These are phyloP conservation scores for Fusarium xylarioides DNA, from an alignment of 2,329 filamentous ascomycete species.

Conservation along the genomic window DNA sequence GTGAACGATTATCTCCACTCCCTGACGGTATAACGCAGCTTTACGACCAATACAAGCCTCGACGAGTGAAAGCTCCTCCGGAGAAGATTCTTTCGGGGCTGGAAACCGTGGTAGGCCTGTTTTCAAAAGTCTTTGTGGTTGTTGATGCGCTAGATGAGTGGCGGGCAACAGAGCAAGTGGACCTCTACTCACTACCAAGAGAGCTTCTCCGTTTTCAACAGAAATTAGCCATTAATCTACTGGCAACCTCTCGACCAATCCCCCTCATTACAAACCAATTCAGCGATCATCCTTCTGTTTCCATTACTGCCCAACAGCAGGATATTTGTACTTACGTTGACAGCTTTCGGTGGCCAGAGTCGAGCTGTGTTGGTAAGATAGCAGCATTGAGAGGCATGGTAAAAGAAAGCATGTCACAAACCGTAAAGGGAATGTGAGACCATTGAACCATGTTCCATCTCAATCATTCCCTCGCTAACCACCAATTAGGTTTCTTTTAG, in stretches of 20 bases:
- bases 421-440: accelerated
- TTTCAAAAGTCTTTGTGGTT: not conserved
- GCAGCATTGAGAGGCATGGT: accelerated
- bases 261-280: not conserved
- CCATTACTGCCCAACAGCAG: accelerated
- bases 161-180: accelerated
- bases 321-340: not conserved
- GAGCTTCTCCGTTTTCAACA: not conserved
- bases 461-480: accelerated
- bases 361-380: not conserved
- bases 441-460: accelerated
- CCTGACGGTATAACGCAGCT: accelerated
- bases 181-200: not conserved
- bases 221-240: not conserved
- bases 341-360: not conserved
- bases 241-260: accelerated
- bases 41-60: not conserved
- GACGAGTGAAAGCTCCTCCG: accelerated
- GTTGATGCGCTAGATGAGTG: not conserved
- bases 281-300: accelerated
- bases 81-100: accelerated
- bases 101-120: accelerated
- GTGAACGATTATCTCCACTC: accelerated
- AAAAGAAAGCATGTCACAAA: accelerated
- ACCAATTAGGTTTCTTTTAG: not conserved